A percentile compares a stretch with the other conserved stretches of the same genome.
These are phyloP conservation scores for Kazachstania sp. DNA, from an alignment of 1,139 yeast genomes.

Conservation along the genomic window DNA sequence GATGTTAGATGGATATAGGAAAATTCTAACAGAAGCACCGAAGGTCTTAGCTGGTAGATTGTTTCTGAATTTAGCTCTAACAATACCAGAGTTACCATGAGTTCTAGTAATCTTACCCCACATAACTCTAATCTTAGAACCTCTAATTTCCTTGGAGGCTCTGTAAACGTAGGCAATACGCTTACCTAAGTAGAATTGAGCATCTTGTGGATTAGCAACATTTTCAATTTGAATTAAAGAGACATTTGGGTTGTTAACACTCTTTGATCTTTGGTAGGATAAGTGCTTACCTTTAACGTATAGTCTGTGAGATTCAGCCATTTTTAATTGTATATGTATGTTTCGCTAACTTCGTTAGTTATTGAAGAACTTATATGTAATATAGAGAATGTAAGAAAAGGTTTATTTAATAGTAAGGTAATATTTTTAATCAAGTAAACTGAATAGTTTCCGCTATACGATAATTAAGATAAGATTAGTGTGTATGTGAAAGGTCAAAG, in stretches of 20 bases:
- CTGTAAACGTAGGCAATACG: constrained; percentile 99
- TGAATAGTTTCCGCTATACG: too few relatives aligned
- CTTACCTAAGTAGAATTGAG: constrained; percentile 98
- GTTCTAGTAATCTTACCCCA: constrained; percentile 99
- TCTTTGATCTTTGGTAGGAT: constrained; percentile 99
- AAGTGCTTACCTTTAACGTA: constrained; percentile 99
- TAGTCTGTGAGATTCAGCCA: constrained; percentile 98
- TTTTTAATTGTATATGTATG: constrained; percentile 33
- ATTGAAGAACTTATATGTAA: background rate
- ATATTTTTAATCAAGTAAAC: background rate
- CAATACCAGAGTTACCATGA: constrained; percentile 98
- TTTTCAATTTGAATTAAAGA: constrained; percentile 96
- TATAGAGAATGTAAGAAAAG: background rate
- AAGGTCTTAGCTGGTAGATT: constrained; percentile 99
- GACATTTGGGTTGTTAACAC: constrained; percentile 94
- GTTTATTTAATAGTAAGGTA: background rate
- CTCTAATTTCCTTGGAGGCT: constrained; percentile 96
- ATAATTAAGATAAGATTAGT: background rate
- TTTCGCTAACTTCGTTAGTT: background rate
- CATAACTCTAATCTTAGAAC: constrained; percentile 97
- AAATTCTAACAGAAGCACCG: constrained; percentile 99
- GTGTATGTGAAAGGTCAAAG: too few relatives aligned
- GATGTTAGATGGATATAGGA: constrained; percentile 99
- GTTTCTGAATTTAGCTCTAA: constrained; percentile 97
- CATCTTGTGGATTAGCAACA: constrained; percentile 82